These are phyloP conservation scores for Bjerkandera adusta DNA, from an alignment of 1,284 basidiomycete genomes.

Conservation along the genomic window DNA sequence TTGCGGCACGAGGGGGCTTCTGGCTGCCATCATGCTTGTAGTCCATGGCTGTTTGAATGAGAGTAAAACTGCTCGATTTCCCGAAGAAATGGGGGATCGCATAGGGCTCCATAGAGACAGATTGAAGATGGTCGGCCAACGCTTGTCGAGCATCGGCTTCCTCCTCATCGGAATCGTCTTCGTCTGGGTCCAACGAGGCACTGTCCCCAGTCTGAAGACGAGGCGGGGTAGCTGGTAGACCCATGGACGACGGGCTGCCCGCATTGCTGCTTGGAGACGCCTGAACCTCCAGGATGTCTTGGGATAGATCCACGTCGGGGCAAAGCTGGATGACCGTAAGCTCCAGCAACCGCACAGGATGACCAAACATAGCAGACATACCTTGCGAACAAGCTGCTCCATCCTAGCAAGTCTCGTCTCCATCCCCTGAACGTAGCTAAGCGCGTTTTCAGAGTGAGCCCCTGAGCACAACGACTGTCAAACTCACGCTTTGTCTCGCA, in stretches of 20 bases:
- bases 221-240: neutral
- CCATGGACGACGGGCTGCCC: constrained; percentile 30
- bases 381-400: constrained; percentile 63
- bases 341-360: neutral
- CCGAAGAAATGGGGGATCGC: constrained; percentile 43
- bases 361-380: constrained; percentile 19
- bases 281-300: constrained; percentile 37
- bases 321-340: constrained; percentile 36
- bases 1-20: constrained; percentile 38
- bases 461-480: constrained; percentile 41
- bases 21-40: constrained; percentile 38
- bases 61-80: constrained; percentile 50
- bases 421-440: constrained; percentile 78
- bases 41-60: constrained; percentile 41
- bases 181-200: constrained; percentile 38
- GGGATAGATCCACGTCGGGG: constrained; percentile 47
- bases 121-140: constrained; percentile 23
- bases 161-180: constrained; percentile 44
- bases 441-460: constrained; percentile 44
- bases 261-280: constrained; percentile 33
- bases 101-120: constrained; percentile 28
- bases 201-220: constrained; percentile 34
- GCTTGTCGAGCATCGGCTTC: constrained; percentile 34
- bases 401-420: constrained; percentile 71
- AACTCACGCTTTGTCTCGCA: neutral